A percentile compares a stretch with the other conserved stretches of the same genome.
Evolutionary conservation across 208 protist genomes (phyloP).

Genomic region (Trypanosoma brucei): DNA sequence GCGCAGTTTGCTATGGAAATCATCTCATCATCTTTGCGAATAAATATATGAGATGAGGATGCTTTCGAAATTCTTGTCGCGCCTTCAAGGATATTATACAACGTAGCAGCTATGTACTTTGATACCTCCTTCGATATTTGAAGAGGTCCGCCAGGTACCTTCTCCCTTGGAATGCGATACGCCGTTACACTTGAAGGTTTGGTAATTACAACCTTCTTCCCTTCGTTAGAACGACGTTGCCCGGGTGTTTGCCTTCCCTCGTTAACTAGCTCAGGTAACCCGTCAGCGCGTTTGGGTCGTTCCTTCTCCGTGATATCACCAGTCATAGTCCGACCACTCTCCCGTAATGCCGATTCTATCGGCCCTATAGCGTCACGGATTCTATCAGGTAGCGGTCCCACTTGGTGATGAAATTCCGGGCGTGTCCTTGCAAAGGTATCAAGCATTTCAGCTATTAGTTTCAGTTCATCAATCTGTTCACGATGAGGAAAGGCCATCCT

Average conservation of each 20-base stretch:
- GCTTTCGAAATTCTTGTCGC: slow-evolving; percentile 45
- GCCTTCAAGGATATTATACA: slow-evolving; percentile 83
- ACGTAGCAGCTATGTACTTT: slow-evolving; percentile 40
- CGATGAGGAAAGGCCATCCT: slow-evolving; percentile 17
- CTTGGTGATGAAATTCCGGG: slow-evolving; percentile 34
- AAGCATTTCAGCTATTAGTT: slow-evolving; percentile 58
- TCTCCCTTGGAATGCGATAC: slow-evolving; percentile 34
- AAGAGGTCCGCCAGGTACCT: slow-evolving; percentile 22
- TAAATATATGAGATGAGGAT: slow-evolving; percentile 64
- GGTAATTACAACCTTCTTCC: slow-evolving; percentile 18
- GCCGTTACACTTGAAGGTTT: slow-evolving; percentile 46
- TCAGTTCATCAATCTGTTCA: slow-evolving; percentile 39
- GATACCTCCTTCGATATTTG: slow-evolving; percentile 67
- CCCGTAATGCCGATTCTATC: slow-evolving; percentile 9
- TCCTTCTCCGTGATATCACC: slow-evolving; percentile 19
- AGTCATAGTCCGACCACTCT: not conserved
- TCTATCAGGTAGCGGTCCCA: slow-evolving; percentile 33
- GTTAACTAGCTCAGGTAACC: slow-evolving; percentile 18
- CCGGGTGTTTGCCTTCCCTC: slow-evolving; percentile 3
- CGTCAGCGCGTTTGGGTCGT: slow-evolving; percentile 11
- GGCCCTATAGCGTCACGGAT: slow-evolving; percentile 27
- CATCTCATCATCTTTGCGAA: slow-evolving; percentile 73
- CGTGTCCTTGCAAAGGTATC: slow-evolving; percentile 34
- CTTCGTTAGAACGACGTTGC: not conserved
- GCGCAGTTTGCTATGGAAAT: slow-evolving; percentile 76